A percentile compares a stretch with the other conserved stretches of the same genome.
Evolutionary conservation across 2,329 filamentous ascomycete genomes (phyloP).

Genomic region (Trichoderma oligosporum): DNA sequence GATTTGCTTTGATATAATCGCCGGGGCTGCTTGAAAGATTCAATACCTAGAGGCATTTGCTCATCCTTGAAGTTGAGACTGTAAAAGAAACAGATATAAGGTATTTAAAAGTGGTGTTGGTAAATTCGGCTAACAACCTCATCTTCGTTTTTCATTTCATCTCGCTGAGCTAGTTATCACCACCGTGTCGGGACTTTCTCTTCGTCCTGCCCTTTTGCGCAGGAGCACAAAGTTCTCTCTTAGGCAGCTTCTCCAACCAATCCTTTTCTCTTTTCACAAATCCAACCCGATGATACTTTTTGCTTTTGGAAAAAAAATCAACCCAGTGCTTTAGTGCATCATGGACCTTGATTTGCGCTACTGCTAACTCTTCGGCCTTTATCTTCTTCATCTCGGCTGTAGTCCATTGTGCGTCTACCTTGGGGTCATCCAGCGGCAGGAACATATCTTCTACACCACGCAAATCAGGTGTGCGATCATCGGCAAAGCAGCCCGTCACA

Average conservation of each 20-base stretch:
- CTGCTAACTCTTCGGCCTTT: slow-evolving; percentile 59
- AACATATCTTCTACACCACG: slow-evolving; percentile 86
- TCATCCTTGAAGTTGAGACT: no score
- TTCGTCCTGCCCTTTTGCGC: slow-evolving; percentile 58
- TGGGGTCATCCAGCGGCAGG: slow-evolving; percentile 59
- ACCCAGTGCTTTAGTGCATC: slow-evolving; percentile 76
- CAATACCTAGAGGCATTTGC: no score
- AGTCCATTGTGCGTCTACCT: slow-evolving; percentile 57
- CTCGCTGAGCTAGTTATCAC: not conserved
- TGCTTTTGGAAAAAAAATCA: slow-evolving; percentile 72
- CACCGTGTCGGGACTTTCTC: slow-evolving; percentile 38
- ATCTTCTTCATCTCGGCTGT: slow-evolving; percentile 50
- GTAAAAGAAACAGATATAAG: no score
- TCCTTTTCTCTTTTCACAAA: slow-evolving; percentile 59
- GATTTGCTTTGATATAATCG: not conserved
- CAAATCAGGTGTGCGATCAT: slow-evolving; percentile 80
- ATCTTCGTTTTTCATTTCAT: no score
- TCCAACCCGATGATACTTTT: slow-evolving; percentile 80
- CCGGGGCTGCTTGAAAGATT: not conserved
- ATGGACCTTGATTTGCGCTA: slow-evolving; percentile 62
- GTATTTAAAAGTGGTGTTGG: no score
- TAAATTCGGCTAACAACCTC: no score
- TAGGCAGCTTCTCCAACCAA: slow-evolving; percentile 60
- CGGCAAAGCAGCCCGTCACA: slow-evolving; percentile 86
- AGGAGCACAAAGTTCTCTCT: slow-evolving; percentile 63